phyloP scores from a whole-genome alignment of 2,329 filamentous ascomycete genomes.

The Botrytis aclada region DNA sequence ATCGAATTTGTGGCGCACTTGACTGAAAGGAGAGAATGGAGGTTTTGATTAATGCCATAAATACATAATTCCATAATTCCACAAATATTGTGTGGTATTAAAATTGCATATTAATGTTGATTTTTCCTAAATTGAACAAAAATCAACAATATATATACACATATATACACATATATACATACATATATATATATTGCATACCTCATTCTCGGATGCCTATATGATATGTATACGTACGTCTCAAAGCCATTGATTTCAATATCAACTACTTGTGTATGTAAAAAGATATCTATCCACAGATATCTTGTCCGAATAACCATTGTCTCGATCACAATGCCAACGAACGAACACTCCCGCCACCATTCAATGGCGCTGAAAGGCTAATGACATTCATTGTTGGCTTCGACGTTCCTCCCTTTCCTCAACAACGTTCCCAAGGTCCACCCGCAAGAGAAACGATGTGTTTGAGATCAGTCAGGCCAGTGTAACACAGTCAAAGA shows the following conservation, averaged over 20 bases:
- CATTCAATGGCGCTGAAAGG: background rate
- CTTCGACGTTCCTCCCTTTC: background rate
- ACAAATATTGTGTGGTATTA: background rate
- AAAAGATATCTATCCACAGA: background rate
- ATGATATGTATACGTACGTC: background rate
- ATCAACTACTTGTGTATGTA: background rate
- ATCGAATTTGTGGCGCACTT: slow-evolving; percentile 1
- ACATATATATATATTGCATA: no score
- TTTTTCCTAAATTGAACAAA: background rate
- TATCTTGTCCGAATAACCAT: background rate
- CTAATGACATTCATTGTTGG: background rate
- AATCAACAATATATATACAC: background rate
- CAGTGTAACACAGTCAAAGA: background rate
- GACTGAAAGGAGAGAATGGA: background rate
- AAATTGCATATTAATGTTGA: background rate
- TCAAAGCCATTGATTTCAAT: background rate
- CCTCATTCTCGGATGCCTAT: no score
- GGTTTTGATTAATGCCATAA: background rate
- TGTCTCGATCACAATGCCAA: background rate
- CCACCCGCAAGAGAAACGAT: background rate
- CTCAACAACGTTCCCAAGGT: background rate
- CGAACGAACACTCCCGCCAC: background rate
- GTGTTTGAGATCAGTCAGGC: background rate
- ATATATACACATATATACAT: no score
- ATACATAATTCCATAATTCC: background rate